Base-by-base conservation (phyloP, 2,329 filamentous ascomycete species). In the Cladosporium phlei region DNA sequence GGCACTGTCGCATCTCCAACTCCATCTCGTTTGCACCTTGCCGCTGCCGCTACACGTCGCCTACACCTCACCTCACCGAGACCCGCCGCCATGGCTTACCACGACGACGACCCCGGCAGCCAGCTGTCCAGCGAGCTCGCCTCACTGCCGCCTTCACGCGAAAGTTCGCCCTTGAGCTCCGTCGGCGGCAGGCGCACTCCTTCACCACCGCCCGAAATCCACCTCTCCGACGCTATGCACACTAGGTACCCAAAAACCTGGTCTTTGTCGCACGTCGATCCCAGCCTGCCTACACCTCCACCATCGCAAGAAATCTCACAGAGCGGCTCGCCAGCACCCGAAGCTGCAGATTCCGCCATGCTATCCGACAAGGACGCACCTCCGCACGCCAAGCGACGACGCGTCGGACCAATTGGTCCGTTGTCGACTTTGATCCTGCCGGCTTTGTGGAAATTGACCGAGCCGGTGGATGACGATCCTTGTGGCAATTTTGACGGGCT, bases 381-480 rank as follows among this genome's bases (percentile, higher is more conserved):
- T 37, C 82, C 82, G 28, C 85, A 87, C 24, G 72, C 82, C 46
- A 95, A 94, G 74, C 85, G 85, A 66, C 82, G 86, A 59, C 83
- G 82, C 63, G 76, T 84, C 49, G 74, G 78, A 49, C 74, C 76
- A n/a, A n/a, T n/a, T n/a, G n/a, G n/a, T n/a, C n/a, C n/a, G n/a
- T n/a, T n/a, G n/a, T n/a, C n/a, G n/a, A n/a, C n/a, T n/a, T n/a
- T n/a, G n/a, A n/a, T n/a, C n/a, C n/a, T n/a, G n/a, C n/a, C n/a
- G n/a, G n/a, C n/a, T n/a, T n/a, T n/a, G n/a, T n/a, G n/a, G n/a
- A n/a, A n/a, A n/a, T n/a, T n/a, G n/a, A n/a, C n/a, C n/a, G n/a
- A n/a, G n/a, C n/a, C n/a, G n/a, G n/a, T n/a, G n/a, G n/a, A n/a
- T n/a, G n/a, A n/a, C n/a, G n/a, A n/a, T n/a, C n/a, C n/a, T n/a